Percentiles rank a stretch among this genome's conserved stretches.
These are phyloP conservation scores for Neurospora sublineolata DNA, from an alignment of 495 filamentous ascomycete species.

Conservation along the genomic window DNA sequence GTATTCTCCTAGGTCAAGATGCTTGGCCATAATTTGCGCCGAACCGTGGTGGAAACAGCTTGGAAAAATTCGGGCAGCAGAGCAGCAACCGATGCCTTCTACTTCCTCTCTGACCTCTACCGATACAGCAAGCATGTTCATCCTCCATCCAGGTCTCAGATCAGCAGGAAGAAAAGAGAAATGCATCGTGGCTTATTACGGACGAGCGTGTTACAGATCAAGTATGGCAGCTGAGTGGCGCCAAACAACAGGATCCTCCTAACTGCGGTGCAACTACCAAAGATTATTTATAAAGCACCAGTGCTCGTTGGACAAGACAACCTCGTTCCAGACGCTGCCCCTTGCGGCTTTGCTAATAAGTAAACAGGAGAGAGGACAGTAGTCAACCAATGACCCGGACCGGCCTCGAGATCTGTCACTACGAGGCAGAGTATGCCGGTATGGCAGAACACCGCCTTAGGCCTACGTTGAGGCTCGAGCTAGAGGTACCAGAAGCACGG, in stretches of 20 bases:
- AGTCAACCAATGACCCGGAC: not conserved
- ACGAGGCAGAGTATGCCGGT: not conserved
- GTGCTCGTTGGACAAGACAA: not conserved
- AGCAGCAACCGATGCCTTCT: not conserved
- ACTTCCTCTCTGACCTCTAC: not conserved
- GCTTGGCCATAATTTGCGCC: not conserved
- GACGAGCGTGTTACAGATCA: not conserved
- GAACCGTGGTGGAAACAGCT: not conserved
- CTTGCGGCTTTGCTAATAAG: not conserved
- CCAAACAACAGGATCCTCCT: not conserved
- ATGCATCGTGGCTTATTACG: not conserved
- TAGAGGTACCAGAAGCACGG: not conserved
- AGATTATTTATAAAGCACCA: not conserved
- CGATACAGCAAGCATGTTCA: not conserved
- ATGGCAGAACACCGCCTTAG: not conserved
- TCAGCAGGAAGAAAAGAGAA: not conserved
- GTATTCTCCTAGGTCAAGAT: not conserved
- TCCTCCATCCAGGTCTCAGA: not conserved
- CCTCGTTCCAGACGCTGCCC: not conserved
- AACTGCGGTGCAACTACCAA: not conserved
- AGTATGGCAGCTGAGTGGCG: not conserved
- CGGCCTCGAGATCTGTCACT: not conserved
- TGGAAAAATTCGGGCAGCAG: not conserved
- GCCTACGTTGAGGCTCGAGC: not conserved
- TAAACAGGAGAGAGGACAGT: not conserved